Evolutionary conservation across 2,329 filamentous ascomycete genomes (phyloP).

Genomic region (Fusarium scirpi): DNA sequence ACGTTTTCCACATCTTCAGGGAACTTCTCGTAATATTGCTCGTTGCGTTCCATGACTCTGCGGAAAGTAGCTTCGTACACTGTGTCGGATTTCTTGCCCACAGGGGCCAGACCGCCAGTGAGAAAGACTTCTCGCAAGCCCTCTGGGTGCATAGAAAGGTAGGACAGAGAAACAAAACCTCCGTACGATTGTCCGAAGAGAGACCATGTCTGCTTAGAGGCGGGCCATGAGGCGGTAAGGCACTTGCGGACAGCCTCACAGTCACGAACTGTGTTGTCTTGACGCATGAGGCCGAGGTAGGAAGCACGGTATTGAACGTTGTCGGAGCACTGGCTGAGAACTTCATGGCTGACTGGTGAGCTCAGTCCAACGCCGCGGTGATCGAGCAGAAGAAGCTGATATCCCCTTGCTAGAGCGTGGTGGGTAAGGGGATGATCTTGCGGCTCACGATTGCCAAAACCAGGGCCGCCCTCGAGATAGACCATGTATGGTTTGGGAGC

Average conservation of each 20-base stretch:
- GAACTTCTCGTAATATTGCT: conserved; percentile 85
- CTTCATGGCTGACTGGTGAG: conserved; percentile 80
- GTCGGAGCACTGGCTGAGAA: conserved; percentile 67
- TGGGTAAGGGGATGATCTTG: conserved; percentile 80
- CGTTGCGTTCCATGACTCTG: conserved; percentile 78
- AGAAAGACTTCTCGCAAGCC: conserved; percentile 86
- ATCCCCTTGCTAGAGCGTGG: conserved; percentile 79
- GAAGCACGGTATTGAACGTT: conserved; percentile 78
- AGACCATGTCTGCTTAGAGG: conserved; percentile 81
- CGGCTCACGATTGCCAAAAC: conserved; percentile 79
- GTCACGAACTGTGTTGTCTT: conserved; percentile 90
- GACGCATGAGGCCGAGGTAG: conserved; percentile 86
- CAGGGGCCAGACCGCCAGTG: conserved; percentile 84
- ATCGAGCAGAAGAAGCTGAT: conserved; percentile 88
- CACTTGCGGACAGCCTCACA: conserved; percentile 85
- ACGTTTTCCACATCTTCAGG: conserved; percentile 81
- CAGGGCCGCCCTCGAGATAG: conserved; percentile 89
- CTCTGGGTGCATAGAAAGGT: conserved; percentile 83
- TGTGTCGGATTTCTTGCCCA: conserved; percentile 77
- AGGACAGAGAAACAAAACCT: conserved; percentile 86
- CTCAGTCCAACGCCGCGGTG: conserved; percentile 91
- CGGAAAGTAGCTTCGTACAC: conserved; percentile 80
- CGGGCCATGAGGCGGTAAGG: conserved; percentile 76
- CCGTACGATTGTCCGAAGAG: conserved; percentile 93
- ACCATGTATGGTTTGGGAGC: conserved; percentile 70